phyloP scores from a whole-genome alignment of 2,329 filamentous ascomycete genomes.

The Parastagonospora avenae region DNA sequence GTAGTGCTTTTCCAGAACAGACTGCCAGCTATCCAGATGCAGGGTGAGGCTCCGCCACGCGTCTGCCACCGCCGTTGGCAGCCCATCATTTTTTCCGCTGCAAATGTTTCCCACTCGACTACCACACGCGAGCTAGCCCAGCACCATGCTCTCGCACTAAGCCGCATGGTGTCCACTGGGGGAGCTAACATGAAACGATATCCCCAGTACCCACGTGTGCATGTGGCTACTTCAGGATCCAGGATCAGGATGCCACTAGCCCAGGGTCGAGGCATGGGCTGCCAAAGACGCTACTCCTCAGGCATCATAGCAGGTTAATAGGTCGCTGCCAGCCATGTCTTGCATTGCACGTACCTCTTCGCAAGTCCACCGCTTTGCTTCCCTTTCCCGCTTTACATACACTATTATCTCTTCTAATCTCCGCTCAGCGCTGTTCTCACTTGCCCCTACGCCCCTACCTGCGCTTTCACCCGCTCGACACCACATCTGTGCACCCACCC shows the following conservation, averaged over 20 bases:
- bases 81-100: constrained; percentile 6
- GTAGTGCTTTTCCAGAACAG: constrained; percentile 30
- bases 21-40: constrained; percentile 17
- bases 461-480: constrained; percentile 22
- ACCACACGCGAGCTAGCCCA: constrained; percentile 17
- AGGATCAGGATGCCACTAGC: constrained; percentile 38
- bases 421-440: not conserved
- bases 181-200: constrained; percentile 44
- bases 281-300: constrained; percentile 35
- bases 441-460: not conserved
- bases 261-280: constrained; percentile 28
- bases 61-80: constrained; percentile 26
- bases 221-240: constrained; percentile 39
- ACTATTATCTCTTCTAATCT: constrained; percentile 23
- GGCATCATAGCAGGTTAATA: constrained; percentile 45
- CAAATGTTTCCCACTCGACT: constrained; percentile 9
- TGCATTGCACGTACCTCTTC: constrained; percentile 23
- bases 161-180: constrained; percentile 20
- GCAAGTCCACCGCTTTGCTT: constrained; percentile 21
- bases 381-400: constrained; percentile 15
- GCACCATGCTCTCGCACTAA: constrained; percentile 24
- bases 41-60: constrained; percentile 18
- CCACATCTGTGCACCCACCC: constrained; percentile 27
- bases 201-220: constrained; percentile 46
- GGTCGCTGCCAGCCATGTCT: constrained; percentile 40